A percentile compares a stretch with the other conserved stretches of the same genome.
phyloP scores from a whole-genome alignment of 2,329 filamentous ascomycete genomes.

The Paecilomyces formosus region DNA sequence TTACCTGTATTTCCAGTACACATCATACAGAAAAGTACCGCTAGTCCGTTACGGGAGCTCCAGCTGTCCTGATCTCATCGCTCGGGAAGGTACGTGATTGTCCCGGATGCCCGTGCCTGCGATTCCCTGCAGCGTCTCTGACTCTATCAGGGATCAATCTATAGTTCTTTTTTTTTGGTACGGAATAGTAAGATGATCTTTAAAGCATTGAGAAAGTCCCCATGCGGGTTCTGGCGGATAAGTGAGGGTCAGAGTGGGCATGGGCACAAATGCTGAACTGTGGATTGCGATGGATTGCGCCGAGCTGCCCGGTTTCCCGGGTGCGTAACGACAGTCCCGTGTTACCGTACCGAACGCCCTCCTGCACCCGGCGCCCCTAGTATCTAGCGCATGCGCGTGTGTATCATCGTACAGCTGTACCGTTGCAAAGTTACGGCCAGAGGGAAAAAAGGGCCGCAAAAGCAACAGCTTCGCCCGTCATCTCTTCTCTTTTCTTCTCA shows the following conservation, averaged over 20 bases:
- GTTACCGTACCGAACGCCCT: conserved; percentile 19
- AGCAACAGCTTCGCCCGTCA: conserved; percentile 23
- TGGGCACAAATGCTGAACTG: not conserved
- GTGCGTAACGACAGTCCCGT: not conserved
- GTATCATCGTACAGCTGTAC: conserved; percentile 16
- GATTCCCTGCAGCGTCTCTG: not conserved
- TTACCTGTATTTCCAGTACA: no score
- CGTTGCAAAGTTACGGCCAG: conserved; percentile 22
- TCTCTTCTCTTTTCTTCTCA: conserved; percentile 27
- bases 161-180: no score
- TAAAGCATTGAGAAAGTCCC: not conserved
- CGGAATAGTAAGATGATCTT: not conserved
- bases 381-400: not conserved
- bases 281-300: not conserved
- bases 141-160: not conserved
- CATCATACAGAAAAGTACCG: not conserved
- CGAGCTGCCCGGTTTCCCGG: not conserved
- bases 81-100: not conserved
- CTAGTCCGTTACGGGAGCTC: not conserved
- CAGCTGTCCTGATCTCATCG: no score
- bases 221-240: not conserved
- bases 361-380: conserved; percentile 11
- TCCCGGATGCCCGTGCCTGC: not conserved
- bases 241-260: not conserved
- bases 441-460: conserved; percentile 25